phyloP scores from a whole-genome alignment of 345 rosid genomes.

The Acer saccharum region DNA sequence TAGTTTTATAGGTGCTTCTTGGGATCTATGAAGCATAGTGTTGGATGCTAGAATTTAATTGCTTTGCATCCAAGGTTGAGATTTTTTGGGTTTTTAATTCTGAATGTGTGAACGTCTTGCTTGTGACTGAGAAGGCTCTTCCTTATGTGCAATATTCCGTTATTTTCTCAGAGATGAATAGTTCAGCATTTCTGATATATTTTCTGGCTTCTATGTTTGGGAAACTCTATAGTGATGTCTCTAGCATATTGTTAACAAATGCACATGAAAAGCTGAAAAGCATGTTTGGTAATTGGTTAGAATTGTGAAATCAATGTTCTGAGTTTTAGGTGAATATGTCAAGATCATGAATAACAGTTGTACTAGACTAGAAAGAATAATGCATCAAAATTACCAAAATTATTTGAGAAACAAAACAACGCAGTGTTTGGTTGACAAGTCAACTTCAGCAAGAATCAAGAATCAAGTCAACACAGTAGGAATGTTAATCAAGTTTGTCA shows the following conservation, averaged over 20 bases:
- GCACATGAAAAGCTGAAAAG: neutral
- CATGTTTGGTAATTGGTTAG: neutral
- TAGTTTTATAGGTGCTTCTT: neutral
- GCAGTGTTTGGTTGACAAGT: neutral
- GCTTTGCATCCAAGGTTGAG: neutral
- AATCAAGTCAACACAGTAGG: too few relatives aligned
- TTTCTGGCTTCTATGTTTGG: neutral
- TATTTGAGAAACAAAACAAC: neutral
- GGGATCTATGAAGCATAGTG: neutral
- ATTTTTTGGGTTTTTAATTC: neutral
- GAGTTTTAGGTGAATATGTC: neutral
- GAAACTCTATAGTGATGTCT: neutral
- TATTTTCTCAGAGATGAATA: neutral
- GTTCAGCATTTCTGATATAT: neutral
- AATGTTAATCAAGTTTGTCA: neutral
- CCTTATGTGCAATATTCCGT: neutral
- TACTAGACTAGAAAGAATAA: neutral
- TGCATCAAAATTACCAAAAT: neutral
- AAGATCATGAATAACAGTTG: neutral
- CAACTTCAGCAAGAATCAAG: neutral
- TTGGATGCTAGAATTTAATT: neutral
- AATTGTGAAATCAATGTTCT: neutral
- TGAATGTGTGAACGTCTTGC: neutral
- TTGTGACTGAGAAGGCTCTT: neutral
- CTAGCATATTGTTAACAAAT: neutral